A percentile compares a stretch with the other conserved stretches of the same genome.
Conservation (phyloP, 2,329 filamentous ascomycete genomes). For the Exophiala aquamarina region DNA sequence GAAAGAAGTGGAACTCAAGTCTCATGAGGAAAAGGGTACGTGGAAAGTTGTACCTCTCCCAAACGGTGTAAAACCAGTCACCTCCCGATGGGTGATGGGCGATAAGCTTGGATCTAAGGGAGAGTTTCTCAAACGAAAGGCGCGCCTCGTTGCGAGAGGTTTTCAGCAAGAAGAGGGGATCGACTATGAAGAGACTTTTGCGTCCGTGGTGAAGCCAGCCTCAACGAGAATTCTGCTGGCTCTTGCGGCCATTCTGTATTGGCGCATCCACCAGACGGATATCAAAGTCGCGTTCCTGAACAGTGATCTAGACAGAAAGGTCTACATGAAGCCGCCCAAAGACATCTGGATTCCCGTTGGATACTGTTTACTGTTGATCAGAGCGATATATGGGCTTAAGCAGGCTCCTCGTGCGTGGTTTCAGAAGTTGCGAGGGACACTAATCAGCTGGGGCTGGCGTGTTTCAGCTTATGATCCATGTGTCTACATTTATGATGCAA, state of each 20-base stretch:
- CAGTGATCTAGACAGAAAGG: constrained; percentile 11
- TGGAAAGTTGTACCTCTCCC: constrained; percentile 3
- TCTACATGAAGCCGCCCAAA: constrained; percentile 19
- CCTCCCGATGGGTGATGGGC: constrained; percentile 27
- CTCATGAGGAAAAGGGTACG: not conserved
- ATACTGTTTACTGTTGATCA: constrained; percentile 10
- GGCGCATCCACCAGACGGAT: constrained; percentile 20
- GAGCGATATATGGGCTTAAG: constrained; percentile 26
- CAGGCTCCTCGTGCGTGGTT: constrained; percentile 19
- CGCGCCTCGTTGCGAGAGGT: constrained; percentile 25
- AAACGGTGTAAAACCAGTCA: not conserved
- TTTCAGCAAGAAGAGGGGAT: constrained; percentile 27
- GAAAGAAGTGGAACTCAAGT: not conserved
- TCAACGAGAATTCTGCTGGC: constrained; percentile 13
- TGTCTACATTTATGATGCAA: constrained; percentile 15
- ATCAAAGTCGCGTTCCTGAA: constrained; percentile 27
- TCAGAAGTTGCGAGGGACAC: constrained; percentile 6
- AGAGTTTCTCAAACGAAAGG: constrained; percentile 23
- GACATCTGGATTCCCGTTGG: constrained; percentile 9
- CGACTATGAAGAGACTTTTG: constrained; percentile 29
- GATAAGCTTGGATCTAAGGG: constrained; percentile 20
- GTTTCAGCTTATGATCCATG: constrained; percentile 9
- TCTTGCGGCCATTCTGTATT: constrained; percentile 8
- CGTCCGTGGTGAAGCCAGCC: constrained; percentile 21
- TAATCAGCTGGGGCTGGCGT: constrained; percentile 7